Evolutionary conservation across 441 rosid genomes (phyloP), one percentile per base, ranked within the genome.

Genomic region (Melastoma candidum): DNA sequence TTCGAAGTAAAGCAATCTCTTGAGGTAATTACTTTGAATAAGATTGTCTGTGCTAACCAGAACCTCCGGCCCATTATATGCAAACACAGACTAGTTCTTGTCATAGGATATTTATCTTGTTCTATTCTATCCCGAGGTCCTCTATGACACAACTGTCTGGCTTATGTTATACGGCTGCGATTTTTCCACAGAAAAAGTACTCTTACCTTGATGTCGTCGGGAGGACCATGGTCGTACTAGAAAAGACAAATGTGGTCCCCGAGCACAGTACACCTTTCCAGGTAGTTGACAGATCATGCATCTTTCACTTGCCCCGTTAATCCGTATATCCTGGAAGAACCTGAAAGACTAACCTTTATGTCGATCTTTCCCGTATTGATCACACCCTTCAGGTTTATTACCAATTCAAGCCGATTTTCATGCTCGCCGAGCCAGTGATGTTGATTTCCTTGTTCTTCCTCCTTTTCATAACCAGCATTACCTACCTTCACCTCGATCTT

Each of bases 371-470:
- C 47, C 45, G 7, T 60, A 6, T 43, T 32, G 1, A 7, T 7
- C 2, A 45, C 12, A 11, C 48, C 53, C 52, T 46, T 72, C 86
- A 94, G 97, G 95, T 94, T 53, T 85, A 94, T 65, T 94, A 89
- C 73, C 83, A 77, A 24, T 90, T 87, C 86, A 94, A 85, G 50
- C 90, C 90, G 14, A 74, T 87, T 56, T 87, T 90, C 81, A 87
- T 94, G 99, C 87, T 94, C 49, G 96, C 94, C 2, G 97, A 94
- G 74, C 99, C 97, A 22, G 53, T 90, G 54, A 87, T 94, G 94
- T 68, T 90, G 83, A 72, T 77, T 48, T 76, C 86, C 4, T 82
- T 54, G 4, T 82, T 85, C 75, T 90, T 87, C 95, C 71, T 83
- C 44, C 73, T 90, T 62, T 87, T 90, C 61, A 58, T 82, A 80